Evolutionary conservation across 2,329 filamentous ascomycete genomes (phyloP), one percentile per base, ranked within the genome.

Genomic region (Exserohilum turcica): DNA sequence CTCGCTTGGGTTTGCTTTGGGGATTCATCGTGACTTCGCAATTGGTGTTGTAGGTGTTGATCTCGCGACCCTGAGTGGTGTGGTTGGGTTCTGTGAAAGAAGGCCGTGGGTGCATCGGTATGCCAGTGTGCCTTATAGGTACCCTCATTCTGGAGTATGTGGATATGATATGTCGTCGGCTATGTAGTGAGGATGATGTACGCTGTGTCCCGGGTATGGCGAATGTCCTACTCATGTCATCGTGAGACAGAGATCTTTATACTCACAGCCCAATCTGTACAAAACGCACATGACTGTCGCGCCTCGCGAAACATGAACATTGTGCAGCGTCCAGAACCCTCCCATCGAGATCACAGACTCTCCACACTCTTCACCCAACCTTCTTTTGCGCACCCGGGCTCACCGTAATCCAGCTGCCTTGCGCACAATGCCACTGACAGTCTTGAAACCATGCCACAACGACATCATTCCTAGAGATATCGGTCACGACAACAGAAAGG

Each of bases 281-380:
- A 9, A 3, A 12, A 16, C 19, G 8, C 6, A 27, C n/a, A 5
- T 33, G 6, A 33, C 8, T n/a, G 18, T 3, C 6, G 2, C n/a
- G 19, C 13, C 33, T 40, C 12, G 12, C 28, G 27, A 27, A 24
- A 9, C 33, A 21, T 8, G 27, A 32, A 27, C 29, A 15, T 27
- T 27, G 13, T 18, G 15, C 19, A 18, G 31, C 45, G 47, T 54
- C 55, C 47, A 60, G 58, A 58, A 43, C 56, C 15, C 9, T 37
- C 28, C 44, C 45, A 56, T 60, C 52, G 55, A 43, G 52, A 59
- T 60, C 56, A 9, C 21, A 56, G 29, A 43, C 42, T 39, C 32
- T 43, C 55, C 52, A 54, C 48, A 58, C 18, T 28, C 36, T 40
- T 51, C 49, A 46, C 44, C 29, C 43, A 15, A 38, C 46, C 35